phyloP scores from a whole-genome alignment of 371 early-diverging fungal genomes.

The Syncephalastrum monosporum region DNA sequence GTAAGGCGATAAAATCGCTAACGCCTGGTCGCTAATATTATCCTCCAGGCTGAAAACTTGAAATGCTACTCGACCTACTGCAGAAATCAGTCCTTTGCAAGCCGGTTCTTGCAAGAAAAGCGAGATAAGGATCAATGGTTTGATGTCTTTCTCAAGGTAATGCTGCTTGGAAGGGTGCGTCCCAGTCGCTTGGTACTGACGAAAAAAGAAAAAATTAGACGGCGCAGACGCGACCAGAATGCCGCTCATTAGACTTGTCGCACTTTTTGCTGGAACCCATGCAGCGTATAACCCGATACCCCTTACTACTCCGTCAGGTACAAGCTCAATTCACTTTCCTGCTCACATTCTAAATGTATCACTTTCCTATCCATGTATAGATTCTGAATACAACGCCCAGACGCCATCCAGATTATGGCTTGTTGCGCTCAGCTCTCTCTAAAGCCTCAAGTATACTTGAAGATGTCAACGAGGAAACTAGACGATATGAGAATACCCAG shows the following conservation, averaged over 20 bases:
- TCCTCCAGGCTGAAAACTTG: slow-evolving; percentile 45
- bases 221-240: slow-evolving; percentile 65
- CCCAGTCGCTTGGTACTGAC: background rate
- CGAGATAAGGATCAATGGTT: slow-evolving; percentile 53
- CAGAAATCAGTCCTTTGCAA: slow-evolving; percentile 63
- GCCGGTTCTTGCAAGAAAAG: slow-evolving; percentile 62
- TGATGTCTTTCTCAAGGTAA: slow-evolving; percentile 66
- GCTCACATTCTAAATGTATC: background rate
- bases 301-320: slow-evolving; percentile 83
- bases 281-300: slow-evolving; percentile 93
- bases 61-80: slow-evolving; percentile 68
- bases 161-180: background rate
- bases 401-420: slow-evolving; percentile 75
- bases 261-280: slow-evolving; percentile 90
- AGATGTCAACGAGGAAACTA: slow-evolving; percentile 78
- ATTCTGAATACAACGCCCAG: slow-evolving; percentile 84
- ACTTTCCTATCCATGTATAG: slow-evolving; percentile 16
- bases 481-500: slow-evolving; percentile 70
- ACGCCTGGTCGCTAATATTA: background rate
- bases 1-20: slow-evolving; percentile 15
- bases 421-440: slow-evolving; percentile 67
- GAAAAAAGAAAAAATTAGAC: slow-evolving; percentile 22
- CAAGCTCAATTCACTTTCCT: background rate
- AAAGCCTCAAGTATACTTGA: slow-evolving; percentile 70
- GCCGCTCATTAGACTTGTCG: slow-evolving; percentile 79